A percentile compares a stretch with the other conserved stretches of the same genome.
Conservation (phyloP, 2,329 filamentous ascomycete species). For the Stagonosporopsis rhizophila region DNA sequence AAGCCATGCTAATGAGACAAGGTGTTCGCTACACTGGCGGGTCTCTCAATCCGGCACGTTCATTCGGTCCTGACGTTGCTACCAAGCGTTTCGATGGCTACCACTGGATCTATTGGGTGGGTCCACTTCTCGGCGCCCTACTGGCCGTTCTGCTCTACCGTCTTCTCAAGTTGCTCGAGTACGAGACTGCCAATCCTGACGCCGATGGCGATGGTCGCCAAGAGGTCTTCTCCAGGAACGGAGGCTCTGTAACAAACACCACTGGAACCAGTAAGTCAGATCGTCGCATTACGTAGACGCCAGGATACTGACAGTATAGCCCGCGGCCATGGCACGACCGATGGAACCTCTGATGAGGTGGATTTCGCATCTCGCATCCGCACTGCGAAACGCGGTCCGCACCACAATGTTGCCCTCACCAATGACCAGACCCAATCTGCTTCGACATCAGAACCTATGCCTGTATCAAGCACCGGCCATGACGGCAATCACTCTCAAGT, state of each 20-base stretch:
- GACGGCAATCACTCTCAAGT: slow-evolving; percentile 39
- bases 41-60: slow-evolving; percentile 58
- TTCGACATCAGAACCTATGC: slow-evolving; percentile 17
- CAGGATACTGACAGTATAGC: slow-evolving; percentile 22
- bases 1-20: slow-evolving; percentile 24
- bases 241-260: slow-evolving; percentile 20
- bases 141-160: slow-evolving; percentile 58
- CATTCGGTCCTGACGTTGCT: slow-evolving; percentile 58
- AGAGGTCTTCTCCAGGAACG: slow-evolving; percentile 36
- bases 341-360: slow-evolving; percentile 34
- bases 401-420: slow-evolving; percentile 10
- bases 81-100: slow-evolving; percentile 52
- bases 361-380: slow-evolving; percentile 24
- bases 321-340: slow-evolving; percentile 33
- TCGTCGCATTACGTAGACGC: not conserved
- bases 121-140: slow-evolving; percentile 55
- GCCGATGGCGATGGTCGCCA: slow-evolving; percentile 55
- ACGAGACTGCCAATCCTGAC: slow-evolving; percentile 59
- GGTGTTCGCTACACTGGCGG: slow-evolving; percentile 57
- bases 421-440: not conserved
- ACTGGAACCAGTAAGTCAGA: slow-evolving; percentile 17
- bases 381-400: slow-evolving; percentile 8
- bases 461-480: slow-evolving; percentile 29
- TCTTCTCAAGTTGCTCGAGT: slow-evolving; percentile 58
- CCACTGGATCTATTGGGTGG: slow-evolving; percentile 62